Conservation (phyloP, 257 asterid genomes). For the Fraxinus cuspidata region DNA sequence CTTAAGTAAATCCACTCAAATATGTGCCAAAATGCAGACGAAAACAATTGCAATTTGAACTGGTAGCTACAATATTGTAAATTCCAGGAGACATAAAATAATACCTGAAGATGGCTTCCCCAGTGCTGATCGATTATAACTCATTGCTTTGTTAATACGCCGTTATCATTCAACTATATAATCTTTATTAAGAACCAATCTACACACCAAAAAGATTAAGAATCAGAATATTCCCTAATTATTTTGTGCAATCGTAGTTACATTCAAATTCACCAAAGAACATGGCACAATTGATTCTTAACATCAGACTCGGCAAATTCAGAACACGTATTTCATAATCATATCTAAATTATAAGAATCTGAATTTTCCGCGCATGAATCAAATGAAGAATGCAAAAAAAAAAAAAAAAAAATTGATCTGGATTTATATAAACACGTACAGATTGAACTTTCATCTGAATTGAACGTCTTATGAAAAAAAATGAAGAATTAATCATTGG, state of each 20-base stretch:
- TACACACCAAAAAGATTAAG: conserved; percentile 14
- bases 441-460: neutral
- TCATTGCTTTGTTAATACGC: conserved; percentile 52
- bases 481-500: neutral
- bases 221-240: neutral
- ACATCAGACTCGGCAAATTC: neutral
- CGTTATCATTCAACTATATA: conserved; percentile 43
- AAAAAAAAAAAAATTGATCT: neutral
- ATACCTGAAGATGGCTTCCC: conserved; percentile 66
- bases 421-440: conserved; percentile 2
- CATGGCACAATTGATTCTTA: neutral
- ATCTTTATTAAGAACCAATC: conserved; percentile 33
- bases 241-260: neutral
- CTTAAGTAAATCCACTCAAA: neutral
- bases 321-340: neutral
- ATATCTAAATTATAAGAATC: neutral
- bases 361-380: neutral
- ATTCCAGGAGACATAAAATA: conserved; percentile 6
- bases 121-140: conserved; percentile 22
- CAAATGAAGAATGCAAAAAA: neutral
- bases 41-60: neutral
- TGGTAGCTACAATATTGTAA: neutral
- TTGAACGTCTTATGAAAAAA: neutral
- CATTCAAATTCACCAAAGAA: neutral
- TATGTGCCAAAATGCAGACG: neutral